phyloP scores from a whole-genome alignment of 306 rosid genomes.

The Quercus dentata region DNA sequence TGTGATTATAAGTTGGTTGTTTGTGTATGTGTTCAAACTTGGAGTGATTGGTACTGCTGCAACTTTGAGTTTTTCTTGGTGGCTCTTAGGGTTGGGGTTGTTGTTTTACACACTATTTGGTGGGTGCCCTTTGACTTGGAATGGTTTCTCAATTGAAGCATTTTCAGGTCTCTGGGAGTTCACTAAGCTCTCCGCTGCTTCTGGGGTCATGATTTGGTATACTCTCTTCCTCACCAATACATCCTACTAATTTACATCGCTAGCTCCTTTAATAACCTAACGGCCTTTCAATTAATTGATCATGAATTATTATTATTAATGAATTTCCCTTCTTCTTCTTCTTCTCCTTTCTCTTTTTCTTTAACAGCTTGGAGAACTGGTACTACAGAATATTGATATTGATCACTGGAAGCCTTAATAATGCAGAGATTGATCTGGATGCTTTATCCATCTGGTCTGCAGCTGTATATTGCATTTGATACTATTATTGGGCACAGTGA shows the following conservation, averaged over 20 bases:
- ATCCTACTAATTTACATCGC: background rate
- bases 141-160: constrained; percentile 67
- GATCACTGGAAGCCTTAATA: constrained; percentile 67
- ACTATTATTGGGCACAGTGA: too few relatives aligned
- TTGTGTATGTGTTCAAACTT: constrained; percentile 42
- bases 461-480: too few relatives aligned
- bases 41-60: constrained; percentile 66
- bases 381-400: constrained; percentile 64
- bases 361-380: constrained; percentile 81
- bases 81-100: constrained; percentile 51
- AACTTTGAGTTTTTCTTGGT: constrained; percentile 58
- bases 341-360: background rate
- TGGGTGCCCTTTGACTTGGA: constrained; percentile 70
- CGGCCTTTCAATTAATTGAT: background rate
- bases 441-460: constrained; percentile 73
- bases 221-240: background rate
- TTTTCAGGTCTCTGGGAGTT: constrained; percentile 85
- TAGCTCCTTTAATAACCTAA: background rate
- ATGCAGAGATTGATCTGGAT: constrained; percentile 71
- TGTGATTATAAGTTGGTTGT: constrained; percentile 53
- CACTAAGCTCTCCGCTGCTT: constrained; percentile 59
- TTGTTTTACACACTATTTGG: constrained; percentile 44
- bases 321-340: background rate
- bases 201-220: constrained; percentile 86
- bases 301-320: background rate